Conservation (phyloP, 495 filamentous ascomycete species). For the Saxophila tyrrhenica region DNA sequence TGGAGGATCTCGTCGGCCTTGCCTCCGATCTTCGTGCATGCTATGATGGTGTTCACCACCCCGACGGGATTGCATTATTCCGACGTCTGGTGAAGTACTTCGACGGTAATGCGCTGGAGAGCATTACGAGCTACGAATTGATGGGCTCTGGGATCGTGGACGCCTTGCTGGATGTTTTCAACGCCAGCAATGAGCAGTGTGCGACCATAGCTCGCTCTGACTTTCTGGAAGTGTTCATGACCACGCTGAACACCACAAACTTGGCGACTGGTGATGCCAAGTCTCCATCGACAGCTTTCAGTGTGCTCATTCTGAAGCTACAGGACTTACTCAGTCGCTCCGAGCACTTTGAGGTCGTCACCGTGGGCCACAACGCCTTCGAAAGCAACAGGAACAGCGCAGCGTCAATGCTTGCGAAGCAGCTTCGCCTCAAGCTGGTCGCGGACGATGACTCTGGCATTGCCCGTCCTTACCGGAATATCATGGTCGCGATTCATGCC, state of each 20-base stretch:
- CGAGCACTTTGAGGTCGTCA: slow-evolving; percentile 96
- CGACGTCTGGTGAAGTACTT: slow-evolving; percentile 73
- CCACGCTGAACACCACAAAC: slow-evolving; percentile 40
- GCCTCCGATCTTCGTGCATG: slow-evolving; percentile 58
- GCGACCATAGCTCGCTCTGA: slow-evolving; percentile 58
- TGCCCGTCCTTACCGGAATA: slow-evolving; percentile 70
- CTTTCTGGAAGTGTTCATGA: slow-evolving; percentile 96
- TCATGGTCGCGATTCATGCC: slow-evolving; percentile 97
- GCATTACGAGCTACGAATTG: slow-evolving; percentile 93
- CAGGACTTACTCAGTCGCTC: slow-evolving; percentile 92
- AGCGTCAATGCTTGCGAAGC: slow-evolving; percentile 91
- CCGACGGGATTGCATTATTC: slow-evolving; percentile 56
- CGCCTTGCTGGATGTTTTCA: slow-evolving; percentile 71
- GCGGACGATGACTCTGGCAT: slow-evolving; percentile 88
- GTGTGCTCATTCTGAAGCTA: slow-evolving; percentile 82
- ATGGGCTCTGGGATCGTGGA: slow-evolving; percentile 81
- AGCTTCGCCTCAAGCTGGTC: slow-evolving; percentile 77
- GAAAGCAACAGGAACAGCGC: slow-evolving; percentile 88
- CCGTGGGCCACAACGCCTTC: slow-evolving; percentile 83
- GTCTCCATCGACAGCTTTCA: slow-evolving; percentile 70
- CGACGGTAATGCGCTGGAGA: slow-evolving; percentile 74
- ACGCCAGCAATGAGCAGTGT: slow-evolving; percentile 37
- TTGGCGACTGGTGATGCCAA: slow-evolving; percentile 50
- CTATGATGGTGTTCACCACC: slow-evolving; percentile 49
- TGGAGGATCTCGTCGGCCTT: slow-evolving; percentile 59